A percentile compares a stretch with the other conserved stretches of the same genome.
Evolutionary conservation across 768 basidiomycete genomes (phyloP).

Genomic region (Serendipita sp.): DNA sequence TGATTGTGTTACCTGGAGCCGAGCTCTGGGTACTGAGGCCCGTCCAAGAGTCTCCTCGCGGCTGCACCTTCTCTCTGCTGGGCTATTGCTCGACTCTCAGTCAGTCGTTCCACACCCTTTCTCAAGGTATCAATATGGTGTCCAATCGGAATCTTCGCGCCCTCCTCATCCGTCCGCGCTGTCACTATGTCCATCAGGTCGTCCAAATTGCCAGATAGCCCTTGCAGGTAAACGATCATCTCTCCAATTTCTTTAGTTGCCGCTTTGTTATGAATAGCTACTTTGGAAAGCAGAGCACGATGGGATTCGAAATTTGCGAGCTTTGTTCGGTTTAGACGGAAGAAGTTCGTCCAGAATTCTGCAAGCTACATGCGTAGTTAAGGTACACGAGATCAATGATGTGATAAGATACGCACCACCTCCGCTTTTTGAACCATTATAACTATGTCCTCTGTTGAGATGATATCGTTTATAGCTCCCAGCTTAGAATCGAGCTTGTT

Average conservation of each 20-base stretch:
- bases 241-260: not conserved
- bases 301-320: not conserved
- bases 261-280: not conserved
- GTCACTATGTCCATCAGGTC: not conserved
- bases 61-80: not conserved
- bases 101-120: conserved; percentile 2
- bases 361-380: not conserved
- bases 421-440: not conserved
- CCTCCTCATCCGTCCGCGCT: not conserved
- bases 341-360: not conserved
- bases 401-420: not conserved
- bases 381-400: not conserved
- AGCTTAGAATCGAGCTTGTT: not conserved
- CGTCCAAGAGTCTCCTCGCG: not conserved
- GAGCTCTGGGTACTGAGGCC: conserved; percentile 1
- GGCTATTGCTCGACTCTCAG: not conserved
- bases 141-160: not conserved
- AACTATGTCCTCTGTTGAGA: not conserved
- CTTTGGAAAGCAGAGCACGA: not conserved
- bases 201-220: not conserved
- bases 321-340: not conserved
- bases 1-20: not conserved
- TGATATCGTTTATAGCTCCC: not conserved
- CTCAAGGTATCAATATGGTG: not conserved
- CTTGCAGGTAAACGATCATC: not conserved